Conservation (phyloP, 106 monocot genomes). For the Acanthochlamys bracteata region DNA sequence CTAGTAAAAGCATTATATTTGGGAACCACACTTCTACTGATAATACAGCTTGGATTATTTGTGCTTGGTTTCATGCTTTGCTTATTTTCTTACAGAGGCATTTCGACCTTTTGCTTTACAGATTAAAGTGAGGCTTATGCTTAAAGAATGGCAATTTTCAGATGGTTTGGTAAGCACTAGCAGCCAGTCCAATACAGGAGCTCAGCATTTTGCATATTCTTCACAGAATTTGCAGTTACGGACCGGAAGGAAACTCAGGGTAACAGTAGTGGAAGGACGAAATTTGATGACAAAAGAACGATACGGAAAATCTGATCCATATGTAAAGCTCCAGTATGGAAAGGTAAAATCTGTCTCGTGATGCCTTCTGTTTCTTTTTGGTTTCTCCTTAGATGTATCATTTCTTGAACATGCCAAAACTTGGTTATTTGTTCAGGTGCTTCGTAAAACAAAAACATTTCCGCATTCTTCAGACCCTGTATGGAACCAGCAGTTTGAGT, state of each 20-base stretch:
- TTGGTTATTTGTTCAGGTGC: slow-evolving; percentile 27
- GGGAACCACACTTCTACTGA: no score
- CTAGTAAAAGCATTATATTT: no score
- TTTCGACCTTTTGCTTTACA: slow-evolving; percentile 16
- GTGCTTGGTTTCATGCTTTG: no score
- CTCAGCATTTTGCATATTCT: slow-evolving; percentile 29
- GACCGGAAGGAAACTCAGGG: slow-evolving; percentile 77
- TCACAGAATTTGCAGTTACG: slow-evolving; percentile 27
- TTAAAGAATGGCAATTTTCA: slow-evolving; percentile 97
- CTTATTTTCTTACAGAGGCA: no score
- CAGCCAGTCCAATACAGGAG: slow-evolving; percentile 9
- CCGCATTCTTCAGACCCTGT: slow-evolving; percentile 40
- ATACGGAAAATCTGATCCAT: slow-evolving; percentile 77
- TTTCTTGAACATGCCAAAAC: neutral
- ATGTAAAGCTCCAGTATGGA: slow-evolving; percentile 82
- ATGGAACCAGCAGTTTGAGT: slow-evolving; percentile 75
- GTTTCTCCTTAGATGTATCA: no score
- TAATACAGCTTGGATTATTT: no score
- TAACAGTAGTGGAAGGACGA: slow-evolving; percentile 66
- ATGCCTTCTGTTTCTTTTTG: no score
- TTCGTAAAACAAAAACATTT: slow-evolving; percentile 61
- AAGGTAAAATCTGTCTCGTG: slow-evolving; percentile 43
- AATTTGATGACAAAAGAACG: slow-evolving; percentile 49
- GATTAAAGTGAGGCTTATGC: slow-evolving; percentile 55
- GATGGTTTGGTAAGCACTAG: slow-evolving; percentile 47